A percentile compares a stretch with the other conserved stretches of the same genome.
These are phyloP conservation scores for Prosopis cineraria DNA, from an alignment of 306 rosid genomes.

Conservation along the genomic window DNA sequence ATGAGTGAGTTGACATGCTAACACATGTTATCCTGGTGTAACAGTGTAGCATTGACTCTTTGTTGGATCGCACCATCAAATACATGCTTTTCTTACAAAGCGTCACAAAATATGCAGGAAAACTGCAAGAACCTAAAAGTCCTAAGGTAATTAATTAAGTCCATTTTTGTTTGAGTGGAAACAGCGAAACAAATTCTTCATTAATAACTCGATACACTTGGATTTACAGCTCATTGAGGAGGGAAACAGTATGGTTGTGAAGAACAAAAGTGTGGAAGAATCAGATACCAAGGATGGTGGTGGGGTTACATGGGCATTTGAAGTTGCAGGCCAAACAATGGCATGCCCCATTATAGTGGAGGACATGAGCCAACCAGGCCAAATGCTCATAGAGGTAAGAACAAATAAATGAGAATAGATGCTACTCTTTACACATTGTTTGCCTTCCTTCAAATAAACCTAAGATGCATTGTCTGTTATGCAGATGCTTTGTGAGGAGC, in stretches of 20 bases:
- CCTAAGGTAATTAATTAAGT: constrained; percentile 61
- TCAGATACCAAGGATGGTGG: constrained; percentile 32
- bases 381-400: constrained; percentile 87
- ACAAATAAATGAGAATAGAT: neutral
- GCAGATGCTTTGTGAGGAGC: constrained; percentile 84
- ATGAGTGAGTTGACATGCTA: constrained; percentile 15
- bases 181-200: neutral
- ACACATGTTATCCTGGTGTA: constrained; percentile 39
- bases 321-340: constrained; percentile 65
- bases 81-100: constrained; percentile 84
- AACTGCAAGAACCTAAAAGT: constrained; percentile 58
- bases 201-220: constrained; percentile 28
- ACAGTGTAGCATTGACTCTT: constrained; percentile 94
- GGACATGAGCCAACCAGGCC: constrained; percentile 74
- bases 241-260: constrained; percentile 47
- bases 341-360: constrained; percentile 85
- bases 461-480: constrained; percentile 23
- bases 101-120: constrained; percentile 65
- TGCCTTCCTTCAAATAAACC: neutral
- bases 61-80: constrained; percentile 81
- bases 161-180: neutral
- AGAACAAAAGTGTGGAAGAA: constrained; percentile 38
- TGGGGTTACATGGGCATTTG: constrained; percentile 84
- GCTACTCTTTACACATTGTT: neutral
- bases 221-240: constrained; percentile 54